These are phyloP conservation scores for Ceratobasidium sp. DNA, from an alignment of 1,284 basidiomycete species.

Conservation along the genomic window DNA sequence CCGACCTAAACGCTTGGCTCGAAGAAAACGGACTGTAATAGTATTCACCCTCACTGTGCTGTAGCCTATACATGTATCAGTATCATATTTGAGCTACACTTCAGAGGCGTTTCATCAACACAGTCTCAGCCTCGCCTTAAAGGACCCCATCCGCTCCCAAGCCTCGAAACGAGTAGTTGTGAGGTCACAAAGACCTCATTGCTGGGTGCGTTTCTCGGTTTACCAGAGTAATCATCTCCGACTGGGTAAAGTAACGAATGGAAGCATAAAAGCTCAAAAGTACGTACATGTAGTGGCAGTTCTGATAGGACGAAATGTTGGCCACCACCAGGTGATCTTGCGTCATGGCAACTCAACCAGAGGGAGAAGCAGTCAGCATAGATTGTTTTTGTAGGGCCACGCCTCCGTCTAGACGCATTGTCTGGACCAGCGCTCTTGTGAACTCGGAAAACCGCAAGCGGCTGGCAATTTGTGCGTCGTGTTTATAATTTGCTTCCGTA, in stretches of 20 bases:
- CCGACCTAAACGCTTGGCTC: constrained; percentile 30
- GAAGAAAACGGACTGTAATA: constrained; percentile 35
- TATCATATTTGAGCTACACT: no score
- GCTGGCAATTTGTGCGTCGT: constrained; percentile 39
- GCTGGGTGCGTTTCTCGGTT: constrained; percentile 38
- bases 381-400: constrained; percentile 39
- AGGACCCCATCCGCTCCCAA: constrained; percentile 38
- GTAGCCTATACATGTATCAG: neutral
- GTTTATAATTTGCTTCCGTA: constrained; percentile 7
- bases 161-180: constrained; percentile 2
- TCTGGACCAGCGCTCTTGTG: constrained; percentile 35
- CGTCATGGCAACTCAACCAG: constrained; percentile 39
- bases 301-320: neutral
- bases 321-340: constrained; percentile 40
- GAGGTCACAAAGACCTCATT: neutral
- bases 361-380: constrained; percentile 39
- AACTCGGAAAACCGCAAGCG: constrained; percentile 13
- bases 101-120: no score
- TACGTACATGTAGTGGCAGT: constrained; percentile 6
- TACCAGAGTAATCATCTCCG: constrained; percentile 39
- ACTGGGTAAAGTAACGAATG: neutral
- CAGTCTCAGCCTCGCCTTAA: constrained; percentile 39
- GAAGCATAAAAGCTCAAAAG: neutral
- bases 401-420: constrained; percentile 32
- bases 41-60: neutral